phyloP scores from a whole-genome alignment of 345 rosid species.

The Salix viminalis region DNA sequence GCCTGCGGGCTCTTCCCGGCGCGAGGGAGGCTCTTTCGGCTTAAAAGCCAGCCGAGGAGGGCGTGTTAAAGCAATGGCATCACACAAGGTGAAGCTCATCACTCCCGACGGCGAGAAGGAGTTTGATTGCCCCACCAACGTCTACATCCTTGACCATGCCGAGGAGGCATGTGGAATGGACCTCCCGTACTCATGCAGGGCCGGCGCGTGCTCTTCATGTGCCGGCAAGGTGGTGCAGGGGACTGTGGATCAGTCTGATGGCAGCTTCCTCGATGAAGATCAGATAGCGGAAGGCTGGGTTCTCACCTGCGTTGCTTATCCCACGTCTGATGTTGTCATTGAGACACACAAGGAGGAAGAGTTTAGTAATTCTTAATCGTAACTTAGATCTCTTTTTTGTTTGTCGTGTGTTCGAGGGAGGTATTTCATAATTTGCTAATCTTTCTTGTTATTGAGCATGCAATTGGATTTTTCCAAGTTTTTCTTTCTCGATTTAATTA shows the following conservation, averaged over 20 bases:
- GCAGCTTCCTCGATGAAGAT: slow-evolving; percentile 76
- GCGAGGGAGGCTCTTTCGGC: slow-evolving; percentile 52
- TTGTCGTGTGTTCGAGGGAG: not conserved
- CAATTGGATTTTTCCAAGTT: not conserved
- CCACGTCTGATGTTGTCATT: slow-evolving; percentile 47
- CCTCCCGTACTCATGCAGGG: slow-evolving; percentile 93
- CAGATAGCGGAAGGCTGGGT: slow-evolving; percentile 63
- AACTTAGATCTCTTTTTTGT: not conserved
- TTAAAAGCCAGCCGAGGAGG: slow-evolving; percentile 49
- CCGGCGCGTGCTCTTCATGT: slow-evolving; percentile 89
- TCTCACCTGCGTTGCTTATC: slow-evolving; percentile 79
- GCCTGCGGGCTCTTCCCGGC: slow-evolving; percentile 46
- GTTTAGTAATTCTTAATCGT: slow-evolving; percentile 26
- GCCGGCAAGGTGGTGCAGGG: slow-evolving; percentile 60
- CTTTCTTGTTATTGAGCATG: not conserved
- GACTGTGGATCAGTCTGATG: slow-evolving; percentile 70
- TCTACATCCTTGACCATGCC: slow-evolving; percentile 61
- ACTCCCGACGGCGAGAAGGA: slow-evolving; percentile 63
- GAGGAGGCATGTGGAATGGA: slow-evolving; percentile 67
- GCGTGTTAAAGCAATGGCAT: slow-evolving; percentile 55
- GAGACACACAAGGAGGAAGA: slow-evolving; percentile 96
- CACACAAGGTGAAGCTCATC: slow-evolving; percentile 65
- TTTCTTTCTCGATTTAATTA: not conserved
- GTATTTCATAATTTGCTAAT: not conserved
- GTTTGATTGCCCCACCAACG: slow-evolving; percentile 51